These are phyloP conservation scores for Lentinula novae-zelandiae DNA, from an alignment of 1,284 basidiomycete genomes.

Conservation along the genomic window DNA sequence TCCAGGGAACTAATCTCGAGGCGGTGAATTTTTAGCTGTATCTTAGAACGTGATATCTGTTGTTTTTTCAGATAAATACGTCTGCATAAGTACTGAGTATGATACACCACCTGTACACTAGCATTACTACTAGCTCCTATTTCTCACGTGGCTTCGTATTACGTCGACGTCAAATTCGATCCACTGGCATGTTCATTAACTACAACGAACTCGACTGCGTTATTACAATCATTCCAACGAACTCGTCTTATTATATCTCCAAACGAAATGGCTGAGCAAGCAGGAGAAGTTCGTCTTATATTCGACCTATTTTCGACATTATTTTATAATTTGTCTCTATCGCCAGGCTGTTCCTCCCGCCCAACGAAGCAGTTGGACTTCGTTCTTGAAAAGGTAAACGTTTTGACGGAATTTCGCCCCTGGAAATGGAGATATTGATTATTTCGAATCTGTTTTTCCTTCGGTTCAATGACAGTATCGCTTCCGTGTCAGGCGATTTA, in stretches of 20 bases:
- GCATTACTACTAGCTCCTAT: slow-evolving; percentile 2
- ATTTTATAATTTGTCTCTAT: background rate
- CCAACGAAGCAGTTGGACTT: slow-evolving; percentile 74
- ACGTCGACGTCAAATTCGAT: background rate
- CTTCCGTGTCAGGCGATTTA: slow-evolving; percentile 88
- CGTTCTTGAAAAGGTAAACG: slow-evolving; percentile 78
- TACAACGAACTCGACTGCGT: background rate
- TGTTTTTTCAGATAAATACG: background rate
- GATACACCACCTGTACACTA: background rate
- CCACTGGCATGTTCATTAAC: too few species aligned
- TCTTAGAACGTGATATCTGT: background rate
- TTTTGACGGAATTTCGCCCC: background rate
- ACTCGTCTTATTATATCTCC: slow-evolving; percentile 2
- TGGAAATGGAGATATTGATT: slow-evolving; percentile 5
- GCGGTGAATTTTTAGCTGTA: slow-evolving; percentile 9
- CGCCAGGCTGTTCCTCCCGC: slow-evolving; percentile 64
- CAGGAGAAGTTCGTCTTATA: slow-evolving; percentile 34
- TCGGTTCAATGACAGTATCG: slow-evolving; percentile 76
- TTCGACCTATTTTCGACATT: background rate
- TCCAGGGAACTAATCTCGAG: slow-evolving; percentile 59
- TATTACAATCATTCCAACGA: background rate
- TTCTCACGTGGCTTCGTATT: background rate
- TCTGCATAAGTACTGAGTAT: too few species aligned
- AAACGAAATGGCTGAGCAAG: slow-evolving; percentile 34
- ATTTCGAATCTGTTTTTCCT: slow-evolving; percentile 33